Percentiles rank a stretch among this genome's conserved stretches.
phyloP scores from a whole-genome alignment of 23 red algal genomes.

The Gracilaria gracilis region DNA sequence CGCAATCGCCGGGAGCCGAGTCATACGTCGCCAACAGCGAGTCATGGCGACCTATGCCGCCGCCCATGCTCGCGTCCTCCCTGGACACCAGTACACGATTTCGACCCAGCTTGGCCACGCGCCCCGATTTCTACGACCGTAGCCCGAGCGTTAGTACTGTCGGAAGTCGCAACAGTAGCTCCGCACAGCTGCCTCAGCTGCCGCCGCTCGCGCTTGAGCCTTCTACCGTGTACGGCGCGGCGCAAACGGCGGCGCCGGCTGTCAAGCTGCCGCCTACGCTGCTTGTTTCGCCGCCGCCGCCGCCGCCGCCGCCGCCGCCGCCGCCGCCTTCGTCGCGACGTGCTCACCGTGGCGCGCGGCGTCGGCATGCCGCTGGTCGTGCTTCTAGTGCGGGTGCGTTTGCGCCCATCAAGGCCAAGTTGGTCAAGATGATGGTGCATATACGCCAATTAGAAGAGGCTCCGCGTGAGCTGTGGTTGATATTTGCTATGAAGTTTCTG shows the following conservation, averaged over 20 bases:
- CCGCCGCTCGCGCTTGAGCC: not conserved
- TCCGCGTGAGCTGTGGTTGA: constrained; percentile 88
- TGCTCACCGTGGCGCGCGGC: not conserved
- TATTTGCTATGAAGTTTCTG: constrained; percentile 90
- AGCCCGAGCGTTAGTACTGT: constrained; percentile 8
- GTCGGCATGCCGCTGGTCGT: not conserved
- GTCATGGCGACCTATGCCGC: constrained; percentile 67
- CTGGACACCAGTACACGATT: constrained; percentile 47
- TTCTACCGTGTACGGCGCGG: not conserved
- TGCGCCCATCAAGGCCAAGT: constrained; percentile 22
- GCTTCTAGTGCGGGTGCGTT: not conserved
- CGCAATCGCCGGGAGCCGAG: constrained; percentile 44
- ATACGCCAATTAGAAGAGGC: constrained; percentile 53
- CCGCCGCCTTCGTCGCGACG: not conserved
- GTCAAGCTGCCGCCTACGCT: constrained; percentile 5
- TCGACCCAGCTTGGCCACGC: constrained; percentile 45
- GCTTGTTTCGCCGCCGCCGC: not conserved
- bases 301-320: constrained; percentile 2
- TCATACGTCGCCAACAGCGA: constrained; percentile 45
- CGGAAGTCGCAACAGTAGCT: not conserved
- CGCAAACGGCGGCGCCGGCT: not conserved
- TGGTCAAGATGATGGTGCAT: constrained; percentile 38
- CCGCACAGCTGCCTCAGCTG: not conserved
- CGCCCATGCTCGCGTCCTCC: constrained; percentile 67
- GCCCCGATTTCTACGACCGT: not conserved